Evolutionary conservation across 2,329 filamentous ascomycete genomes (phyloP).

Genomic region (Ophiostoma ips): DNA sequence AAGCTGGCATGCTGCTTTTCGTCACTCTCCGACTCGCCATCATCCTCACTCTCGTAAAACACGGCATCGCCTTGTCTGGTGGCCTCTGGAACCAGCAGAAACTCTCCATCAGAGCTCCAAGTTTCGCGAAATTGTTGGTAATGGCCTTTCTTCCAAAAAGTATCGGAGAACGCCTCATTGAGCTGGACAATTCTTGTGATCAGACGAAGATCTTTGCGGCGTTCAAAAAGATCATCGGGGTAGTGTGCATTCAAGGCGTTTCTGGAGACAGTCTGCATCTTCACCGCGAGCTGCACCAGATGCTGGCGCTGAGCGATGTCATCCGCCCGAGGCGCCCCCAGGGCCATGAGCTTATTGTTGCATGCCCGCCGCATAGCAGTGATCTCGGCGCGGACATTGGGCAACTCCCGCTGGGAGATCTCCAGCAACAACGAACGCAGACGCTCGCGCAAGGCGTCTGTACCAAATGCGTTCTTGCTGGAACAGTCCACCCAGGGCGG

Average conservation of each 20-base stretch:
- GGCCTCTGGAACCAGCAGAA: no score
- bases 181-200: conserved; percentile 25
- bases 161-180: conserved; percentile 23
- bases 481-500: not conserved
- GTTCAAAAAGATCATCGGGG: conserved; percentile 19
- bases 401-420: not conserved
- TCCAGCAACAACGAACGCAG: not conserved
- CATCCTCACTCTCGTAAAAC: no score
- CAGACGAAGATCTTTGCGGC: conserved; percentile 18
- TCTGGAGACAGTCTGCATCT: not conserved
- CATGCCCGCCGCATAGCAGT: not conserved
- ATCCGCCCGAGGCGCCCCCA: not conserved
- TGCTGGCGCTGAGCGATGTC: not conserved
- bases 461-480: not conserved
- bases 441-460: not conserved
- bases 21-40: no score
- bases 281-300: not conserved
- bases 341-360: not conserved
- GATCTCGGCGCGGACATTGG: not conserved
- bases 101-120: not conserved
- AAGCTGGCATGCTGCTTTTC: no score
- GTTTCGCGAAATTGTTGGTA: not conserved
- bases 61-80: no score
- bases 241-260: conserved; percentile 18
- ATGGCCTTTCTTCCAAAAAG: conserved; percentile 20